phyloP scores from a whole-genome alignment of 164 flowering plant genomes.

The Santalum album region DNA sequence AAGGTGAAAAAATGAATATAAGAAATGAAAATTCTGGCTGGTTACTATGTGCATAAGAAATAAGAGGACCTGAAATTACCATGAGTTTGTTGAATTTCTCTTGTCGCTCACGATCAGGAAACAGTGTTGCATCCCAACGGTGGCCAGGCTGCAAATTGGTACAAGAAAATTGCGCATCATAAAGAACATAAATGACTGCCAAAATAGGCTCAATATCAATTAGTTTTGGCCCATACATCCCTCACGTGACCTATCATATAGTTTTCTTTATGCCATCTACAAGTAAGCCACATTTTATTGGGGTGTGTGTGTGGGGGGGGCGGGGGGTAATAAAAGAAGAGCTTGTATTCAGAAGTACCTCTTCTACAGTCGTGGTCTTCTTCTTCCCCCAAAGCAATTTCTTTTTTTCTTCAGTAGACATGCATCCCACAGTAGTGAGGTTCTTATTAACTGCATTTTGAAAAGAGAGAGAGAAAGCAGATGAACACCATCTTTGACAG shows the following conservation, averaged over 20 bases:
- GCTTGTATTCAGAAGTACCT: slow-evolving; percentile 34
- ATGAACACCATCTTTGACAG: background rate
- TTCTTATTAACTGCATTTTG: slow-evolving; percentile 63
- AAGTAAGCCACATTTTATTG: no score
- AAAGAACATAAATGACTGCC: background rate
- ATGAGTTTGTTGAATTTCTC: slow-evolving; percentile 98
- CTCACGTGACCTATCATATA: no score
- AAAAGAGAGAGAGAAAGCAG: background rate
- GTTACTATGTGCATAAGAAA: background rate
- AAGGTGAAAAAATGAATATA: slow-evolving; percentile 17
- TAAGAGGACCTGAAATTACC: slow-evolving; percentile 51
- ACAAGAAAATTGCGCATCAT: no score
- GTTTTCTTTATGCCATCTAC: no score
- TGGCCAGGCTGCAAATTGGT: slow-evolving; percentile 52
- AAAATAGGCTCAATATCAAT: no score
- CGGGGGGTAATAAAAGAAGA: no score
- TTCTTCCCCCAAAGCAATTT: slow-evolving; percentile 92
- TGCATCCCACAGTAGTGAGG: slow-evolving; percentile 58
- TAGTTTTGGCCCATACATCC: no score
- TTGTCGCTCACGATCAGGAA: slow-evolving; percentile 79
- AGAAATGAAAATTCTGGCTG: slow-evolving; percentile 9
- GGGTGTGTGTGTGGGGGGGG: no score
- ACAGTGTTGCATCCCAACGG: slow-evolving; percentile 61
- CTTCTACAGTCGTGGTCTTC: slow-evolving; percentile 58
- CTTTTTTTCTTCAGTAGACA: slow-evolving; percentile 94